Base-by-base conservation (phyloP, 768 basidiomycete genomes). In the Leucocoprinus birnbaumii region DNA sequence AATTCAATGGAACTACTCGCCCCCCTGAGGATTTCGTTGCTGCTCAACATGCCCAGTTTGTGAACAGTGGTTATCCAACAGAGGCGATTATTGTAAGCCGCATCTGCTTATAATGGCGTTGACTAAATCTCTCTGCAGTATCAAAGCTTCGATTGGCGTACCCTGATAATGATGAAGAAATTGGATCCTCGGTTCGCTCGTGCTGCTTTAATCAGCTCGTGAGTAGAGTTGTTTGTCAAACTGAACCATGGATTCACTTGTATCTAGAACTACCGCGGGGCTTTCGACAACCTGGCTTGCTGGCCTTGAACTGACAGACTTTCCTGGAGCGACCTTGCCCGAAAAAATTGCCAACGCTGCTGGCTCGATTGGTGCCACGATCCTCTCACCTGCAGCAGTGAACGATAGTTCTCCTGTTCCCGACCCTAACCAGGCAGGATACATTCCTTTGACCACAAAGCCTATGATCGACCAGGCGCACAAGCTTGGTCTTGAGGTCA, bases 61-160 rank as follows among this genome's bases (percentile, higher is more conserved):
- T 68, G 22, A 70, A 69, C 13, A 88, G 85, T 55, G 75, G 78
- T n/a, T 89, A 89, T 66, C 68, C 69, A n/a, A 61, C 74, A 24
- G 73, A 79, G 2, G 68, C 71, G 16, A 88, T 90, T 58, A 87
- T 84, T 3, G 87, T 87, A 60, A 56, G 82, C 62, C 10, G 31
- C 35, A 27, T 31, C 19, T 8, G 16, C 6, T 26, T 19, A 45
- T 18, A 10, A 2, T 24, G 51, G 37, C 31, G 3, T 24, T 38
- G 3, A 19, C 8, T 24, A n/a, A 48, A 54, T 10, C 24, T 43
- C 10, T 7, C 1, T 21, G 6, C 59, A 90, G 87, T 89, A 82
- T 59, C 87, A 93, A 72, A 88, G 87, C 61, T 90, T 91, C 61
- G 86, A 90, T 65, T 92, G 91, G 90, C 76, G 89, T 61, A 85